Evolutionary conservation across 2,329 filamentous ascomycete species (phyloP).

Genomic region (Apiospora rasikravindrae): DNA sequence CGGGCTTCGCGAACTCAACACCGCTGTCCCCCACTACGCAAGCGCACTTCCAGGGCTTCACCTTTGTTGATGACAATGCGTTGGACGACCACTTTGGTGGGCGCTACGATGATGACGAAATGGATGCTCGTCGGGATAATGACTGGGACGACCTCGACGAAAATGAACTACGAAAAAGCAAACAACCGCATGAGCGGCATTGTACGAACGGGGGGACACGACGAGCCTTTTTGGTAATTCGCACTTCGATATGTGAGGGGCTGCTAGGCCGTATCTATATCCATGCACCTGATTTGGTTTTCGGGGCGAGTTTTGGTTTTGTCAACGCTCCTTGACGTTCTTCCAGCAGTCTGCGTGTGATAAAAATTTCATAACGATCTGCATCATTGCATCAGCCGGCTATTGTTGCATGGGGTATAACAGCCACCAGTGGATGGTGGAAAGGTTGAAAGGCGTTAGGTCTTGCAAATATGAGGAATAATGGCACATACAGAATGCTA

Average conservation of each 20-base stretch:
- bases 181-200: conserved; percentile 68
- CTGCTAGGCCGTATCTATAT: not conserved
- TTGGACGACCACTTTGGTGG: conserved; percentile 82
- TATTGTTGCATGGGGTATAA: conserved; percentile 19
- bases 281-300: conserved; percentile 17
- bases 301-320: conserved; percentile 17
- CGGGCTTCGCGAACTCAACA: conserved; percentile 81
- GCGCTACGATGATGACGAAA: conserved; percentile 60
- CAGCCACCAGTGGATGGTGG: conserved; percentile 17
- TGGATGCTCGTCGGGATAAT: conserved; percentile 60
- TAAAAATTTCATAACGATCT: conserved; percentile 11
- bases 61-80: conserved; percentile 96
- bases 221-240: conserved; percentile 68
- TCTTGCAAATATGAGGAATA: conserved; percentile 20
- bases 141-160: conserved; percentile 67
- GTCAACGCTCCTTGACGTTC: conserved; percentile 10
- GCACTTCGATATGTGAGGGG: conserved; percentile 66
- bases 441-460: conserved; percentile 20
- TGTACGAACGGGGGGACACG: conserved; percentile 60
- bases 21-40: conserved; percentile 94
- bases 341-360: conserved; percentile 4
- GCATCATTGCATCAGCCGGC: conserved; percentile 20
- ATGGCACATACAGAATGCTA: conserved; percentile 22
- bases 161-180: conserved; percentile 54
- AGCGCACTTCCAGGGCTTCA: conserved; percentile 98